These are phyloP conservation scores for Sphaerulina musiva DNA, from an alignment of 2,329 filamentous ascomycete species.

Conservation along the genomic window DNA sequence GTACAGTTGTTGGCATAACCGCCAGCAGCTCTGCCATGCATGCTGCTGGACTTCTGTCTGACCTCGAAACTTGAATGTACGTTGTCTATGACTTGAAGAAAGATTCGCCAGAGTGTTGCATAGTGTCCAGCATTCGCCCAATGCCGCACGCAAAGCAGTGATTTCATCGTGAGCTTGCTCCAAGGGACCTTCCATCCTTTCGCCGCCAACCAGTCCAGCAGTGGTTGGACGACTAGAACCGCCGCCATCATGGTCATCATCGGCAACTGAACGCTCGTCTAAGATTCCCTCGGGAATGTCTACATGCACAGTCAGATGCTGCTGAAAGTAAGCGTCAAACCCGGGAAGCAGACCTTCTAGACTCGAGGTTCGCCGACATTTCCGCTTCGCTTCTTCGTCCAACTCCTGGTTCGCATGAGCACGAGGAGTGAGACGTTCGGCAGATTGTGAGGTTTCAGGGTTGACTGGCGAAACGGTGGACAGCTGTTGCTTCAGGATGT, in stretches of 20 bases:
- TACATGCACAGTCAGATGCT: conserved; percentile 25
- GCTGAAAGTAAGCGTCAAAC: conserved; percentile 12
- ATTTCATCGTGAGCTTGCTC: conserved; percentile 57
- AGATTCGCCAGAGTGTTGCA: conserved; percentile 85
- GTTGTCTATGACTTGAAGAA: conserved; percentile 74
- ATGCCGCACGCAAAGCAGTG: conserved; percentile 62
- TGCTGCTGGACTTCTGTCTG: conserved; percentile 74
- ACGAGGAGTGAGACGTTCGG: conserved; percentile 68
- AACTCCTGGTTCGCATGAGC: conserved; percentile 78
- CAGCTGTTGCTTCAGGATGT: not conserved
- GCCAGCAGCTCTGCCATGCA: conserved; percentile 93
- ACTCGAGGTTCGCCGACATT: conserved; percentile 62
- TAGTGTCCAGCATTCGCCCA: conserved; percentile 86
- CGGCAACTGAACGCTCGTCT: conserved; percentile 27
- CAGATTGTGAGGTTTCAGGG: conserved; percentile 59
- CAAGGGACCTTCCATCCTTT: conserved; percentile 41
- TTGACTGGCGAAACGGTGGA: conserved; percentile 58
- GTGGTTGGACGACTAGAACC: conserved; percentile 27
- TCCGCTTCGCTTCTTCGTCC: conserved; percentile 48
- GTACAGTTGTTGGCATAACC: conserved; percentile 82
- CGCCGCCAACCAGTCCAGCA: conserved; percentile 33
- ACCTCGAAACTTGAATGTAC: conserved; percentile 68
- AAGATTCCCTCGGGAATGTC: conserved; percentile 45
- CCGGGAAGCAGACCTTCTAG: conserved; percentile 59
- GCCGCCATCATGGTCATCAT: conserved; percentile 16